A percentile compares a stretch with the other conserved stretches of the same genome.
Conservation (phyloP, 352 stramenopile species). For the Globisporangium rhizosaccharum region DNA sequence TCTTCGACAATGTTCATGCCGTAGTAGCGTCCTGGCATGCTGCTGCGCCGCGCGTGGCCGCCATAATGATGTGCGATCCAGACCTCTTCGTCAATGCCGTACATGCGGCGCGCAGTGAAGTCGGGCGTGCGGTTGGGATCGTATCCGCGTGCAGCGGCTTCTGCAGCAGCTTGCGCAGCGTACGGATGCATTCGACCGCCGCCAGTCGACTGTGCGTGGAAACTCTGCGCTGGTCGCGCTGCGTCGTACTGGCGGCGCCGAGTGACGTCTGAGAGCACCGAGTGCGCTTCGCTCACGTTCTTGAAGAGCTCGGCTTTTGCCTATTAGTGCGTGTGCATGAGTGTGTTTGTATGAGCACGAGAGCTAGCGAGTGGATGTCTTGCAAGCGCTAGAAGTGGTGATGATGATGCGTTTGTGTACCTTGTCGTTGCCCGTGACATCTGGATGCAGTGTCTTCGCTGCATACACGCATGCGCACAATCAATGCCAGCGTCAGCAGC, state of each 20-base stretch:
- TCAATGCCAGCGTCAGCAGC: neutral
- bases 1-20: slow-evolving; percentile 75
- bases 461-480: neutral
- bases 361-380: neutral
- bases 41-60: slow-evolving; percentile 34
- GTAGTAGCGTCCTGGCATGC: slow-evolving; percentile 50
- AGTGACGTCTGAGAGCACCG: slow-evolving; percentile 61
- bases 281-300: slow-evolving; percentile 72
- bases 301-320: slow-evolving; percentile 84
- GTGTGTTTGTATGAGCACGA: neutral
- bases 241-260: slow-evolving; percentile 65
- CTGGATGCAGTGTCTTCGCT: slow-evolving; percentile 83
- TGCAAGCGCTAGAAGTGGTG: no score
- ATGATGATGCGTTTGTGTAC: slow-evolving; percentile 8
- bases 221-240: slow-evolving; percentile 34
- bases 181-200: slow-evolving; percentile 52
- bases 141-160: slow-evolving; percentile 24
- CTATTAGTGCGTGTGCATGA: slow-evolving; percentile 12
- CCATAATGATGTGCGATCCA: slow-evolving; percentile 85
- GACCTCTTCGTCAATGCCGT: slow-evolving; percentile 79
- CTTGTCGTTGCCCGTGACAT: slow-evolving; percentile 76
- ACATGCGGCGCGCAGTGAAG: slow-evolving; percentile 22
- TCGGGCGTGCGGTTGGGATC: slow-evolving; percentile 1
- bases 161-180: slow-evolving; percentile 24
- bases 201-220: slow-evolving; percentile 34